These are phyloP conservation scores for Candida koratica DNA, from an alignment of 805 yeast genomes.

Conservation along the genomic window DNA sequence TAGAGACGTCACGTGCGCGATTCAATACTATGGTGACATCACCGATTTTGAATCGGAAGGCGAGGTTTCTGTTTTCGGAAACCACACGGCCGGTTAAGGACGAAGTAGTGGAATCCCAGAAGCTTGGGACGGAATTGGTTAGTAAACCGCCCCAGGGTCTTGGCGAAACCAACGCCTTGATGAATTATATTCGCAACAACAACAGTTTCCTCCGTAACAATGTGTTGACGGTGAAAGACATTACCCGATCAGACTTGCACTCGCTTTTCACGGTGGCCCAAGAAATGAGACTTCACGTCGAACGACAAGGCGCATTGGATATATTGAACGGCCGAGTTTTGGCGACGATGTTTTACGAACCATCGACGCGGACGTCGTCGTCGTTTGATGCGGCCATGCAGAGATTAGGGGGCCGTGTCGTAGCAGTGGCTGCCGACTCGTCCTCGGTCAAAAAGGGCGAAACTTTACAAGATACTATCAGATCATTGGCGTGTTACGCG, in stretches of 20 bases:
- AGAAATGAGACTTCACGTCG: conserved; percentile 95
- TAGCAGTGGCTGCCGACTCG: conserved; percentile 75
- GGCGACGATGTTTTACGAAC: conserved; percentile 96
- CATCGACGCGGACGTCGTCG: conserved; percentile 94
- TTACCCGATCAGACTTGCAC: conserved; percentile 85
- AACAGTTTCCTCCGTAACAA: conserved; percentile 90
- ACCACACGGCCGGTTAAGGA: conserved; percentile 34
- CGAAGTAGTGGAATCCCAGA: conserved; percentile 43
- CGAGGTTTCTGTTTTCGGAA: conserved; percentile 34
- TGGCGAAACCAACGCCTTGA: conserved; percentile 74
- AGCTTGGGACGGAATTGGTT: conserved; percentile 63
- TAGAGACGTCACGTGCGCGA: conserved; percentile 41
- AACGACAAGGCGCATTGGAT: conserved; percentile 92
- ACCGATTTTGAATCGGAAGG: conserved; percentile 35
- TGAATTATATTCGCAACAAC: conserved; percentile 69
- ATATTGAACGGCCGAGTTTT: conserved; percentile 84
- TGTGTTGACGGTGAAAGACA: conserved; percentile 82
- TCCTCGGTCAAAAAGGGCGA: conserved; percentile 99
- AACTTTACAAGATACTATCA: conserved; percentile 92
- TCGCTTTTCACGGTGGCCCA: conserved; percentile 94
- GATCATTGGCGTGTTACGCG: conserved; percentile 91
- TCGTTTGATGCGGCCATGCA: conserved; percentile 99
- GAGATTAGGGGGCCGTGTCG: conserved; percentile 96
- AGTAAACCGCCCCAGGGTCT: conserved; percentile 70
- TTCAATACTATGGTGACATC: conserved; percentile 39